A percentile compares a stretch with the other conserved stretches of the same genome.
Conservation (phyloP, 2,329 filamentous ascomycete species). For the Apiospora saccharicola region DNA sequence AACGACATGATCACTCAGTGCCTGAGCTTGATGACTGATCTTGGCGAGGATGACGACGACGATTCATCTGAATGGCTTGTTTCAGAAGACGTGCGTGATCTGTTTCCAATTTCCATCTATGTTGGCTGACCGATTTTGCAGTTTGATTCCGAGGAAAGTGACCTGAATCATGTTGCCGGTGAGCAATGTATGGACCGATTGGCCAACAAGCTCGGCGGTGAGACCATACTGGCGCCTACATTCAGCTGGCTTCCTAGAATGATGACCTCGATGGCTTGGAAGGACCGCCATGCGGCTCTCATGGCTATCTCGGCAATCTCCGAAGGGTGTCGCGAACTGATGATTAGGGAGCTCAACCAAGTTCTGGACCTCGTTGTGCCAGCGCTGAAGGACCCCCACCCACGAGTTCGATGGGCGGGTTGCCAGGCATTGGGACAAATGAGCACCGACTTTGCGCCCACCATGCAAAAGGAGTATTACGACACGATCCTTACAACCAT, state of each 20-base stretch:
- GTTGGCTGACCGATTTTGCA: conserved; percentile 45
- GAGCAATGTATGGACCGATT: conserved; percentile 98
- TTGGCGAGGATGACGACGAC: conserved; percentile 93
- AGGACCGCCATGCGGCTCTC: conserved; percentile 92
- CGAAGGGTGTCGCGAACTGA: conserved; percentile 93
- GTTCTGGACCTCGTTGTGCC: conserved; percentile 95
- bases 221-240: conserved; percentile 88
- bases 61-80: conserved; percentile 86
- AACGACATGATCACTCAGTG: conserved; percentile 98
- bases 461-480: conserved; percentile 97
- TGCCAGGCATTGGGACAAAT: conserved; percentile 99
- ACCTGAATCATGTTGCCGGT: conserved; percentile 95
- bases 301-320: conserved; percentile 99
- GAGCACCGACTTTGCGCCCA: conserved; percentile 98
- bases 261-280: conserved; percentile 95
- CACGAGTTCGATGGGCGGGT: conserved; percentile 94
- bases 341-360: conserved; percentile 93
- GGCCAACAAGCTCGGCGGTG: conserved; percentile 96
- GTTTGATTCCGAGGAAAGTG: conserved; percentile 93
- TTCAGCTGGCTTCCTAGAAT: conserved; percentile 98
- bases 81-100: conserved; percentile 80
- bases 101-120: conserved; percentile 20
- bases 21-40: conserved; percentile 96
- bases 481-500: conserved; percentile 87
- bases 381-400: conserved; percentile 86